Base-by-base conservation (phyloP, 148 eudicot genomes). In the Pharnaceum exiguum region DNA sequence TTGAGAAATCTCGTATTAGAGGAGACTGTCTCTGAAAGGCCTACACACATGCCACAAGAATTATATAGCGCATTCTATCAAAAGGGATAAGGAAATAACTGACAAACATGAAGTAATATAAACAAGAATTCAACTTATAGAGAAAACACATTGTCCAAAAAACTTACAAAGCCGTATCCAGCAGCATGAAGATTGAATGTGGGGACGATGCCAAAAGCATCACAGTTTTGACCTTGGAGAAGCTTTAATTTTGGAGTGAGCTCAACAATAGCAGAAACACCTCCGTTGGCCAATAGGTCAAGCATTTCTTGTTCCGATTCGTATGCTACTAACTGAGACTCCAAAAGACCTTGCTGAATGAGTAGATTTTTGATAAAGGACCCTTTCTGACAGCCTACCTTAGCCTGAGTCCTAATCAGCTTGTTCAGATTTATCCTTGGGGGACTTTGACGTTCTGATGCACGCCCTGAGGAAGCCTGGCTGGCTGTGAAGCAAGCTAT, bases 181-280 rank as follows among this genome's bases (percentile, higher is more conserved):
- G 40, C 57, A 8, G 67, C 67, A 9, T 52, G 67, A 25, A 63
- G 59, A 63, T 63, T 44, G 15, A 63, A 37, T 3, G 67, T 51
- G 22, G 67, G 67, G 42, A 63, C 67, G 31, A 63, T 49, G 30
- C 9, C 52, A 16, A 51, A 63, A 18, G 48, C 68, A 15, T 63
- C 43, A 60, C 68, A 54, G 12, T 63, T 56, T 52, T 63, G 52
- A 16, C 59, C 52, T 12, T 52, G 60, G 28, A 63, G 45, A 33
- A 63, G 52, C 33, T 63, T 44, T 16, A 63, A 60, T 21, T 53
- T 52, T 21, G 68, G 68, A 10, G 60, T 63, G 43, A 52, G 59
- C 10, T 53, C 68, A 12, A 63, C 33, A 31, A 63, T 52, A 44
- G 60, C 68, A 53, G 57, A 30, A 26, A 63, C 53, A 1, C 65